Evolutionary conservation across 352 stramenopile genomes (phyloP).

Genomic region (Pythium apleroticum): DNA sequence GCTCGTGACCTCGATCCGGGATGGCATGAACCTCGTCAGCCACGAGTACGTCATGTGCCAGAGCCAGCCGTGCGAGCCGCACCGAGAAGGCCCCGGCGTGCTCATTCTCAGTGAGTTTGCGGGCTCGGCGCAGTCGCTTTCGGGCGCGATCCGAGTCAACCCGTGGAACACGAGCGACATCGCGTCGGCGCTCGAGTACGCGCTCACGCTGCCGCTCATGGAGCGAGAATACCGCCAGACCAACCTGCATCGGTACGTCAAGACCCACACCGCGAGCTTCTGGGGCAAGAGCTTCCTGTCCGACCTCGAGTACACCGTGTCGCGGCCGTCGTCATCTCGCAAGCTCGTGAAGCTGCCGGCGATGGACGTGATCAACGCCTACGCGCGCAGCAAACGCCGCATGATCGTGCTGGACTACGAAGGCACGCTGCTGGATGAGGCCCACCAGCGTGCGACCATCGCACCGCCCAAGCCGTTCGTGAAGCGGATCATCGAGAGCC

Average conservation of each 20-base stretch:
- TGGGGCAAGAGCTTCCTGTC: conserved; percentile 82
- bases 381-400: conserved; percentile 53
- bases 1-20: conserved; percentile 86
- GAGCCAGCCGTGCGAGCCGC: conserved; percentile 52
- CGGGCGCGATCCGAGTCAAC: conserved; percentile 87
- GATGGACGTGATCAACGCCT: conserved; percentile 53
- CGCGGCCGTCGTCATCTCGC: conserved; percentile 36
- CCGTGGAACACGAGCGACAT: conserved; percentile 88
- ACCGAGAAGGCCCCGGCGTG: conserved; percentile 71
- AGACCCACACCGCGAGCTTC: conserved; percentile 81
- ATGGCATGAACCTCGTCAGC: conserved; percentile 91
- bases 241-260: conserved; percentile 87
- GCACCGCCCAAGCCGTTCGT: conserved; percentile 57
- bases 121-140: conserved; percentile 85
- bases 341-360: conserved; percentile 50
- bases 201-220: conserved; percentile 74
- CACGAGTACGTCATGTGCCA: conserved; percentile 91
- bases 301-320: conserved; percentile 62
- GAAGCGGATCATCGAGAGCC: conserved; percentile 59
- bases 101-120: conserved; percentile 90
- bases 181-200: conserved; percentile 64
- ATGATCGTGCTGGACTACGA: conserved; percentile 84
- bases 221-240: conserved; percentile 85
- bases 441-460: conserved; percentile 58
- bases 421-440: conserved; percentile 68